Percentiles rank a stretch among this genome's conserved stretches.
Evolutionary conservation across 2,329 filamentous ascomycete species (phyloP).

Genomic region (Sporothrix inflata): DNA sequence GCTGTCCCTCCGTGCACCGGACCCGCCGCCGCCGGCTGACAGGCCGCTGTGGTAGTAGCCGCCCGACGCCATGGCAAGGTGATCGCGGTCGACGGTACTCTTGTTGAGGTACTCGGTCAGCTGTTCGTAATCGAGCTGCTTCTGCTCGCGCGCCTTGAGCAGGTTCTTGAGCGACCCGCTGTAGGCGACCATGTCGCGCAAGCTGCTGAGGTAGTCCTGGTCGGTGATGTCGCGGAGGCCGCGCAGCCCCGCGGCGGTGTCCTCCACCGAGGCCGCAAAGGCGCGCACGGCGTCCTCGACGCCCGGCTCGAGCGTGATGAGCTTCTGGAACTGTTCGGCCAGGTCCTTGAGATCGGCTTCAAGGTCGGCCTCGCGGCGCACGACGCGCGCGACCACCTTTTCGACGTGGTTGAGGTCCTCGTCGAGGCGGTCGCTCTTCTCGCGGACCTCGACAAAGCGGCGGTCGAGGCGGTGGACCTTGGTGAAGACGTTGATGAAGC

Average conservation of each 20-base stretch:
- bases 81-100: slow-evolving; percentile 82
- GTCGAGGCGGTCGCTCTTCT: slow-evolving; percentile 90
- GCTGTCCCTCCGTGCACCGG: not conserved
- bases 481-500: slow-evolving; percentile 94
- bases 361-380: slow-evolving; percentile 82
- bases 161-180: slow-evolving; percentile 83
- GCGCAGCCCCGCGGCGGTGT: slow-evolving; percentile 77
- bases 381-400: slow-evolving; percentile 91
- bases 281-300: slow-evolving; percentile 80
- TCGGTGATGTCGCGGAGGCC: slow-evolving; percentile 89
- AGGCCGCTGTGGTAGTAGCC: slow-evolving; percentile 50
- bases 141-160: slow-evolving; percentile 91
- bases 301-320: slow-evolving; percentile 85
- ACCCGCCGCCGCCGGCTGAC: slow-evolving; percentile 7
- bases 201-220: slow-evolving; percentile 88
- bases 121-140: slow-evolving; percentile 96
- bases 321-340: slow-evolving; percentile 91
- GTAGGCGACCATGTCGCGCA: slow-evolving; percentile 96
- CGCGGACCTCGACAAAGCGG: slow-evolving; percentile 90
- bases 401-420: slow-evolving; percentile 92
- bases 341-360: slow-evolving; percentile 88
- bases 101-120: slow-evolving; percentile 95
- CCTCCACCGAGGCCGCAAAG: slow-evolving; percentile 84
- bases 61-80: slow-evolving; percentile 59
- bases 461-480: slow-evolving; percentile 95